Base-by-base conservation (phyloP, 176 grass and related monocot genomes). In the Canna indica region DNA sequence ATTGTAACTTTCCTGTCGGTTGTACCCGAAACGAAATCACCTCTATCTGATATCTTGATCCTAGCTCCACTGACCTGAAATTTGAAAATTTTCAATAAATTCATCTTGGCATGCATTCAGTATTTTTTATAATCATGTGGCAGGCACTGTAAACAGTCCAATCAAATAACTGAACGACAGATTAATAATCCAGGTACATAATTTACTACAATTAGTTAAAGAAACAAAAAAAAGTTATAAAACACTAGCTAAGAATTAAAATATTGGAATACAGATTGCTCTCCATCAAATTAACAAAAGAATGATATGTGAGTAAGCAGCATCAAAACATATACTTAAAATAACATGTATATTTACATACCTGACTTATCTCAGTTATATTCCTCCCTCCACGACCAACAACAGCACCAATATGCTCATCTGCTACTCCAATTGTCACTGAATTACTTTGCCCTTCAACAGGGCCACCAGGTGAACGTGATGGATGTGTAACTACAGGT, bases 1-100 rank as follows among this genome's bases (percentile, higher is more conserved):
- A 99, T 93, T 47, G 94, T 93, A 59, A 99, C 94, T 87, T 93
- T 99, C 90, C 94, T 99, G 59, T 99, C 80, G 42, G 67, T 78
- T 52, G 94, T 99, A 18, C 89, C 94, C 44, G 77, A 38, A 13
- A 90, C 78, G 73, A 90, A 88, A 73, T 99, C 86, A 29, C 94
- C 89, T 84, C 87, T 87, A 79, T 90, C 82, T 59, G 84, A 88
- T 80, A 88, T 93, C 69, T 74, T 99, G 69, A 99, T 99, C 87
- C 90, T 85, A 64, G 86, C 89, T 63, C 89, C 82, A 50, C 89
- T 99, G 81, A 84, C 66, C 94, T 99, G 82, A 59, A 85, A 39
- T 60, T 39, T 10, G 8, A 59, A 18, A 59, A 29, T 66, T 66
- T 66, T 28, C 18, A n/a, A 17, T 1, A 62, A 62, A 59, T n/a